Evolutionary conservation across 2,329 filamentous ascomycete genomes (phyloP).

Genomic region (Metarhizium robertsii): DNA sequence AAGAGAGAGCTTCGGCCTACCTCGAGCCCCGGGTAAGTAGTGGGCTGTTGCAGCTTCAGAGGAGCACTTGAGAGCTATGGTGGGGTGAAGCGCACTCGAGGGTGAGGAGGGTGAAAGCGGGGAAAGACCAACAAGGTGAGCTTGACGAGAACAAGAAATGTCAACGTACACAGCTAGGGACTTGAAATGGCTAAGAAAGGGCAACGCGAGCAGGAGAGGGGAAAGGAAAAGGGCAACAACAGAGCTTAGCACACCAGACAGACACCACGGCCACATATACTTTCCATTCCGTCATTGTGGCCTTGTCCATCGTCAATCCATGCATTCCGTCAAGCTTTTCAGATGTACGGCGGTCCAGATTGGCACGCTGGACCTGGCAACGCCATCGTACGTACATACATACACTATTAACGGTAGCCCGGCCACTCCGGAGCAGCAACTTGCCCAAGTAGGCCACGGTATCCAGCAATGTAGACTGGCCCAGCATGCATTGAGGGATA

Average conservation of each 20-base stretch:
- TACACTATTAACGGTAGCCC: neutral
- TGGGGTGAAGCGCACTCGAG: constrained; percentile 2
- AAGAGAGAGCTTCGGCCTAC: neutral
- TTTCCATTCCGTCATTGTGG: neutral
- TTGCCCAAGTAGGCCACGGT: neutral
- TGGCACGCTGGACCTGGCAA: neutral
- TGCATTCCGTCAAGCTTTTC: neutral
- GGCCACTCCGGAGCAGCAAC: neutral
- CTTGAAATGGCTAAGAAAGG: neutral
- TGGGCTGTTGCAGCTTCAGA: neutral
- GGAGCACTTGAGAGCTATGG: constrained; percentile 1
- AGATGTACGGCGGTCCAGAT: neutral
- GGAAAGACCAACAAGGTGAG: no score
- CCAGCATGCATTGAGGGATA: neutral
- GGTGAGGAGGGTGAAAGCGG: neutral
- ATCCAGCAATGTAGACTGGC: neutral
- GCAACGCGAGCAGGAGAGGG: neutral
- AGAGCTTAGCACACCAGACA: neutral
- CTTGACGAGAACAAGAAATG: no score
- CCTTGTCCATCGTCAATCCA: neutral
- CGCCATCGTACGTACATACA: neutral
- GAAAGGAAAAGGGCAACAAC: neutral
- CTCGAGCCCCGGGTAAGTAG: neutral
- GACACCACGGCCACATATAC: neutral
- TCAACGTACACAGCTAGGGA: neutral